Evolutionary conservation across 2,329 filamentous ascomycete genomes (phyloP).

Genomic region (Sporothrix pseudoabietina): DNA sequence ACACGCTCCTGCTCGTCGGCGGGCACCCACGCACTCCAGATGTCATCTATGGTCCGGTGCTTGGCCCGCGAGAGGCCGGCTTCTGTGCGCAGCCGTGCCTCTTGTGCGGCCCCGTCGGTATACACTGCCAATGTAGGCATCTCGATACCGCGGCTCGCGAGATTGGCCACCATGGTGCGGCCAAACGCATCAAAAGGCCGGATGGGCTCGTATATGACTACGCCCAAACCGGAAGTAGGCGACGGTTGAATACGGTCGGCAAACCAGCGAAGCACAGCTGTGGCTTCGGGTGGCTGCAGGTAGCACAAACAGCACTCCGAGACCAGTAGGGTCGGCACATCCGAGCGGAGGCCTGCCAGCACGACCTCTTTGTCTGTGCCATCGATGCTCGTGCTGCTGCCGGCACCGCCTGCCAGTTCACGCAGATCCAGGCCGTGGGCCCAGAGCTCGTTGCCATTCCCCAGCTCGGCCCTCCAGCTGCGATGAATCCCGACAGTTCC

Average conservation of each 20-base stretch:
- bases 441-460: slow-evolving; percentile 49
- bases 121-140: slow-evolving; percentile 82
- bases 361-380: background rate
- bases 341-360: slow-evolving; percentile 52
- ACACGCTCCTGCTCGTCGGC: slow-evolving; percentile 75
- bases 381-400: background rate
- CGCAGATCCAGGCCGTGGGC: slow-evolving; percentile 73
- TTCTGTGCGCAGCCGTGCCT: slow-evolving; percentile 58
- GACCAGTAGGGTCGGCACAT: slow-evolving; percentile 78
- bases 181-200: slow-evolving; percentile 84
- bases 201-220: slow-evolving; percentile 89
- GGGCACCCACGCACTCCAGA: slow-evolving; percentile 76
- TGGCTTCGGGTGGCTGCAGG: slow-evolving; percentile 66
- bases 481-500: background rate
- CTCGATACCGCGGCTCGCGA: slow-evolving; percentile 76
- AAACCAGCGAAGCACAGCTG: slow-evolving; percentile 67
- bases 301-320: slow-evolving; percentile 98
- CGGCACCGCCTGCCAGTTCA: slow-evolving; percentile 46
- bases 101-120: slow-evolving; percentile 68
- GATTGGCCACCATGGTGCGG: slow-evolving; percentile 86
- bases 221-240: slow-evolving; percentile 39
- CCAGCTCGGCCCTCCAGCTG: slow-evolving; percentile 49
- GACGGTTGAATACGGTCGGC: slow-evolving; percentile 47
- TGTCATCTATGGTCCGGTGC: slow-evolving; percentile 53
- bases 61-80: slow-evolving; percentile 62